Base-by-base conservation (phyloP, 768 basidiomycete species). In the Psilocybe cyanescens region DNA sequence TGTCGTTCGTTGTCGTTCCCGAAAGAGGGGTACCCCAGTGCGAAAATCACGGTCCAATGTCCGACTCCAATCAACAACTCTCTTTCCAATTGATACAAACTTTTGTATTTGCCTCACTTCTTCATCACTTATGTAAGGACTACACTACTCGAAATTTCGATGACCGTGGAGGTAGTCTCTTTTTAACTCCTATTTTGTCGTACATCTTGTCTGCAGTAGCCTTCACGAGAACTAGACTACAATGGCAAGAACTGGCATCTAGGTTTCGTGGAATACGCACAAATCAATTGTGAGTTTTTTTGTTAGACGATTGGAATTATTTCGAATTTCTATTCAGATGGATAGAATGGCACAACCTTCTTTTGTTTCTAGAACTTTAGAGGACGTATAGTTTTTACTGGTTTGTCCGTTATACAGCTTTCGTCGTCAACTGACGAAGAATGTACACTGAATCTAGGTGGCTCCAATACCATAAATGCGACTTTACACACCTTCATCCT, bases 191-290 rank as follows among this genome's bases (percentile, higher is more conserved):
- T 57, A 59, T 87, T 7, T 82, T 65, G 3, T 46, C 85, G 0
- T 57, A 65, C 48, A 85, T 83, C 79, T 66, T 81, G 31, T 83
- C 84, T 3, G 83, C 83, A 14, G 76, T 81, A 0, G 75, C 75
- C 0, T 86, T 86, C 76, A 75, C 79, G 65, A 75, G 74, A 17
- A 78, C 82, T 47, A 81, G 79, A 0, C 64, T 37, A 1, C 56
- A 66, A 3, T 86, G 84, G 84, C 71, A 71, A 31, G 70, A 67
- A 52, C 64, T 72, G 11, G 70, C 70, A 11, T 49, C 68, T 6
- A 68, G 71, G 33, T 76, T 80, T 70, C 68, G 73, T 28, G n/a
- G 12, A 54, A 65, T 28, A 60, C 60, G 2, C 57, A 68, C 37
- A 71, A 59, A 19, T 39, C 37, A 9, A 56, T 67, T 45, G 68